Evolutionary conservation across 331 rosid genomes (phyloP), one percentile per base, ranked within the genome.

Genomic region (Pyrus hybrid): DNA sequence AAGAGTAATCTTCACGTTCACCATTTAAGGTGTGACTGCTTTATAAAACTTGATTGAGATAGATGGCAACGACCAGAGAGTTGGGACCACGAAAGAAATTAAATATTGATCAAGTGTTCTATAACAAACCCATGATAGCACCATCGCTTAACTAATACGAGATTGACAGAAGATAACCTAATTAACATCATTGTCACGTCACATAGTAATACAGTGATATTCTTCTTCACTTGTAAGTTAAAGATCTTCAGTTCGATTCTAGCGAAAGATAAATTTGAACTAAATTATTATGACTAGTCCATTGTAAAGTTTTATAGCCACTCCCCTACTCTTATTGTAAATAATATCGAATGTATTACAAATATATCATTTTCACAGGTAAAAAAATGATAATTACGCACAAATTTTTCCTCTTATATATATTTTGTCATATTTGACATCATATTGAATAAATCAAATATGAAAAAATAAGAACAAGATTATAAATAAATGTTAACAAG

Each of bases 1-100:
- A 26, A 74, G 28, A 74, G 71, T 56, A 57, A 63, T 77, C 73
- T 68, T 67, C 78, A 64, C 64, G 64, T 65, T 78, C 72, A 73
- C 41, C 74, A 32, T 67, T 74, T 68, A 72, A 78, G 63, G 71
- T 56, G 41, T 63, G 75, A 29, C 51, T 33, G 35, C 21, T 71
- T 51, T 73, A 8, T 6, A 51, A 51, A 51, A 18, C 22, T 51
- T 51, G 57, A 51, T 51, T 51, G 21, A 51, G 57, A 51, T 5
- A 16, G 56, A 49, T 49, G 73, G 67, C 77, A 77, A 60, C 81
- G 69, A 21, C 63, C 47, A 70, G 28, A 28, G 30, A 17, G 57
- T 51, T 0, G 70, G 74, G 67, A 62, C 77, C 69, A 28, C 77
- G 18, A 43, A 29, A 29, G 71, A 65, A 43, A 65, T 20, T 22